Conservation (phyloP, 1,284 basidiomycete genomes). For the Termitomyces sp. region DNA sequence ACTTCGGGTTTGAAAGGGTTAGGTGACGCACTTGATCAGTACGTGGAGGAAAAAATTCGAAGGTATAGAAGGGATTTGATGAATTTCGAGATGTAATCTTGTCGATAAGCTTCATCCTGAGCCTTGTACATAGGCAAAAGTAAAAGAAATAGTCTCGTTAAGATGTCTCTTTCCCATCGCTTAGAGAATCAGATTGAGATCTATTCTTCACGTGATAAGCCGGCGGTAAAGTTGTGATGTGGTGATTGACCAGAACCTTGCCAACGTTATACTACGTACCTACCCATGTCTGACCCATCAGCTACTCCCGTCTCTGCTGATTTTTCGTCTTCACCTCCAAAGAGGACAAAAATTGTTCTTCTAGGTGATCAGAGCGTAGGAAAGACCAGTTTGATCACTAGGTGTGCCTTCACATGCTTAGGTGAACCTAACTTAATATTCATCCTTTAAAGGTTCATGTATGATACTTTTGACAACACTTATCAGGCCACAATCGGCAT, state of each 20-base stretch:
- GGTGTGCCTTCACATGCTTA: slow-evolving; percentile 44
- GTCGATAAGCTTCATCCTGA: slow-evolving; percentile 62
- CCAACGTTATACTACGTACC: background rate
- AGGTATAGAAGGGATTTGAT: slow-evolving; percentile 70
- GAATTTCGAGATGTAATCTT: slow-evolving; percentile 47
- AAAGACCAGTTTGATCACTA: slow-evolving; percentile 96
- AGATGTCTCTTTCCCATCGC: background rate
- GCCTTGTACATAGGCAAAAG: background rate
- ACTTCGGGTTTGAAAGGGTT: slow-evolving; percentile 8
- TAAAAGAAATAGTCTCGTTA: background rate
- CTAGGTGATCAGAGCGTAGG: slow-evolving; percentile 92
- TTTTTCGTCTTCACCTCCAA: slow-evolving; percentile 81
- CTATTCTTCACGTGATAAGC: slow-evolving; percentile 8
- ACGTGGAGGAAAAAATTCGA: slow-evolving; percentile 95
- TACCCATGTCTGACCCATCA: slow-evolving; percentile 32
- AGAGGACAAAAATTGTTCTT: slow-evolving; percentile 95
- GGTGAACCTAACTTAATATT: slow-evolving; percentile 11
- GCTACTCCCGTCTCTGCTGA: slow-evolving; percentile 71
- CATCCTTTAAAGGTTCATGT: slow-evolving; percentile 78
- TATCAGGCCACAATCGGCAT: slow-evolving; percentile 99
- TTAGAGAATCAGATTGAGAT: slow-evolving; percentile 2
- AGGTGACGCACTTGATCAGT: slow-evolving; percentile 67
- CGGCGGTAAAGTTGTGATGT: slow-evolving; percentile 2
- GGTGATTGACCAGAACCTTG: background rate
- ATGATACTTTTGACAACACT: slow-evolving; percentile 99